These are phyloP conservation scores for Stenocarpella maydis DNA, from an alignment of 2,329 filamentous ascomycete species.

Conservation along the genomic window DNA sequence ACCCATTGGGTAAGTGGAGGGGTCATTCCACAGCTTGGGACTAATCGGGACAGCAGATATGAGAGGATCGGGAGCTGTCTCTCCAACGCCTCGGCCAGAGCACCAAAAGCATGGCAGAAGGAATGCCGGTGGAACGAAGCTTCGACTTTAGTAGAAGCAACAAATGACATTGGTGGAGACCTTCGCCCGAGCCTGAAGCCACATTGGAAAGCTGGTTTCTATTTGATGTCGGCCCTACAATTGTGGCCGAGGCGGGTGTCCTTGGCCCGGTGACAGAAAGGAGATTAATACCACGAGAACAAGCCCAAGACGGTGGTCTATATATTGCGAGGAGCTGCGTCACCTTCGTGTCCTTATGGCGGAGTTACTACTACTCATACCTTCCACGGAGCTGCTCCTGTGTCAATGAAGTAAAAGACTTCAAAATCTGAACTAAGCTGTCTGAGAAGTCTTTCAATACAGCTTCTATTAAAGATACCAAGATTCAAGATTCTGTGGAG, in stretches of 20 bases:
- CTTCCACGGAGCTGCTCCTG: no score
- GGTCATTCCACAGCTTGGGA: neutral
- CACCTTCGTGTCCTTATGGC: no score
- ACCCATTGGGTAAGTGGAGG: neutral
- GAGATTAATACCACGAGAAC: no score
- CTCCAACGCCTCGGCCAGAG: neutral
- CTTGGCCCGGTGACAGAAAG: neutral
- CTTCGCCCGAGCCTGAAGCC: neutral
- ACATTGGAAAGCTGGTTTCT: neutral
- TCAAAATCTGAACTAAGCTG: no score
- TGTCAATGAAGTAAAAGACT: no score
- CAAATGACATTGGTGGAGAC: neutral
- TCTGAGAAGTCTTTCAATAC: no score
- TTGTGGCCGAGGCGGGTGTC: slow-evolving; percentile 11
- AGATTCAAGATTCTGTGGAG: no score
- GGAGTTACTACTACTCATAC: no score
- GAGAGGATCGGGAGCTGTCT: neutral
- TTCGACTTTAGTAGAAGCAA: neutral
- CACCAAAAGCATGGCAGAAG: no score
- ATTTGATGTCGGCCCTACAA: neutral
- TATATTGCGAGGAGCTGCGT: neutral
- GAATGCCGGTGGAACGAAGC: neutral
- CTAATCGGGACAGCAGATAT: no score
- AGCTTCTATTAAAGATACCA: no score
- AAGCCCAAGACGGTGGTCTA: neutral